A percentile compares a stretch with the other conserved stretches of the same genome.
Evolutionary conservation across 78 protist species (phyloP).

Genomic region (Guillardia theta): DNA sequence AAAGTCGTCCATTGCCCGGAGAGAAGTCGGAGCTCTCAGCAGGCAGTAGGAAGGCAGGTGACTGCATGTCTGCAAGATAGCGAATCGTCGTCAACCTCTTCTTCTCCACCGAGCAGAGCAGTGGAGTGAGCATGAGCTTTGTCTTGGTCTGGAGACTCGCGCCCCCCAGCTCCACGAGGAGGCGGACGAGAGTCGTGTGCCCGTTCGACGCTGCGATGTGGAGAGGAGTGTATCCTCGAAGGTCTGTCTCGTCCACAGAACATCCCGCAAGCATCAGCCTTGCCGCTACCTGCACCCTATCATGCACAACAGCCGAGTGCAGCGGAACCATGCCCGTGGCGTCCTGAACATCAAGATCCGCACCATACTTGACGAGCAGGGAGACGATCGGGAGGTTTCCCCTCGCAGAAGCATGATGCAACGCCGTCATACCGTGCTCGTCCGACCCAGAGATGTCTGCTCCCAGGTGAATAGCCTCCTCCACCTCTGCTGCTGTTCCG

Average conservation of each 20-base stretch:
- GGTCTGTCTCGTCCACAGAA: not conserved
- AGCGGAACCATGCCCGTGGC: not conserved
- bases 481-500: not conserved
- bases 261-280: not conserved
- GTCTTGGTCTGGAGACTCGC: not conserved
- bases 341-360: not conserved
- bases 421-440: conserved; percentile 1
- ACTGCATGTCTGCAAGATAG: not conserved
- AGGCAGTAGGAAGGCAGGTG: not conserved
- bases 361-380: not conserved
- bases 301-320: not conserved
- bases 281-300: not conserved
- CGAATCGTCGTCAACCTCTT: not conserved
- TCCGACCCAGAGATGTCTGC: not conserved
- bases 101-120: not conserved
- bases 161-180: not conserved
- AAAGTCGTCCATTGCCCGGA: not conserved
- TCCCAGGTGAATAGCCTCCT: conserved; percentile 2
- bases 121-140: not conserved
- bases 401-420: not conserved
- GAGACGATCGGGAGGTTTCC: not conserved
- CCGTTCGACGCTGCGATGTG: not conserved
- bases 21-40: not conserved
- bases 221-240: not conserved
- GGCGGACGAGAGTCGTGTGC: not conserved